Conservation (phyloP, 148 eudicot species). For the Simmondsia chinensis region DNA sequence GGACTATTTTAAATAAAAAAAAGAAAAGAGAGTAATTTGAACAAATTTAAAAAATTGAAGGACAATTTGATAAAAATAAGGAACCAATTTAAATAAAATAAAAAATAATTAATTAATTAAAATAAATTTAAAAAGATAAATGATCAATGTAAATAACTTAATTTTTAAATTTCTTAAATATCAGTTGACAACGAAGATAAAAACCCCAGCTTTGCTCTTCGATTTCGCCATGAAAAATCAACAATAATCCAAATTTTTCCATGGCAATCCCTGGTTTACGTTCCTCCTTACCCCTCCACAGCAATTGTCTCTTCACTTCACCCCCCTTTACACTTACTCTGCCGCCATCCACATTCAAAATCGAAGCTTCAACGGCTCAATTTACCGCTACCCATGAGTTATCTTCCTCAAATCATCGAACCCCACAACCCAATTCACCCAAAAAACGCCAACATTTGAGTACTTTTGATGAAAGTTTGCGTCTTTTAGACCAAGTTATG, state of each 20-base stretch:
- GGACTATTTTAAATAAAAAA: too few species aligned
- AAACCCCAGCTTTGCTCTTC: too few species aligned
- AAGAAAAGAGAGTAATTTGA: too few species aligned
- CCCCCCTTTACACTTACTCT: constrained; percentile 5
- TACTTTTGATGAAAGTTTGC: constrained; percentile 11
- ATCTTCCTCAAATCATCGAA: constrained; percentile 1
- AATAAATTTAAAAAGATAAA: too few species aligned
- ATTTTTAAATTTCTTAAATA: too few species aligned
- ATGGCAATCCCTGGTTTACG: constrained; percentile 18
- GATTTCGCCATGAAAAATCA: too few species aligned
- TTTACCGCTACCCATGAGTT: constrained; percentile 4
- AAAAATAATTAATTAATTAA: too few species aligned
- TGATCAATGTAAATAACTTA: too few species aligned
- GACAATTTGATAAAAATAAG: too few species aligned
- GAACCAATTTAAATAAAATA: too few species aligned
- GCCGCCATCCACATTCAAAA: constrained; percentile 10
- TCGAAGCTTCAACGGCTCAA: constrained; percentile 8
- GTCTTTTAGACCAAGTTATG: constrained; percentile 8
- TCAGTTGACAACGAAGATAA: too few species aligned
- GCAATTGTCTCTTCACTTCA: constrained; percentile 3
- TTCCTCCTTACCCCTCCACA: constrained; percentile 4
- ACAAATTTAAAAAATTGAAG: too few species aligned
- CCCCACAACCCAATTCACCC: constrained; percentile 8
- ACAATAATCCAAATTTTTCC: background rate
- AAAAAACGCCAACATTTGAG: background rate